Conservation (phyloP, 2,329 filamentous ascomycete species). For the Diaporthe sp. region DNA sequence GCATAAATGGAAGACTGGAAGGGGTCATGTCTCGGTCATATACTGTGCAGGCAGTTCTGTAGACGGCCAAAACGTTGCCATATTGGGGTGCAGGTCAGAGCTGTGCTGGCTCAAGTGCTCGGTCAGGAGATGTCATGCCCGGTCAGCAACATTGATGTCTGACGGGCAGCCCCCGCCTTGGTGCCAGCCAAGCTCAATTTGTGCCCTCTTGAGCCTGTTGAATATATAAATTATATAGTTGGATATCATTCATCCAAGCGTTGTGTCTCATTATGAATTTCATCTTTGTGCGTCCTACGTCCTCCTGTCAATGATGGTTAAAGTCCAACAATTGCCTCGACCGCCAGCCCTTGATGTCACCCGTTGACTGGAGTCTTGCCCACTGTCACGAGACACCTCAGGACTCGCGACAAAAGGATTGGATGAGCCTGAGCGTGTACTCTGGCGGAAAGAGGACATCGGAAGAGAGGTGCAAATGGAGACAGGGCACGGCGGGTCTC, state of each 20-base stretch:
- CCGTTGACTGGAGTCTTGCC: neutral
- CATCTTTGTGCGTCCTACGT: too few relatives aligned
- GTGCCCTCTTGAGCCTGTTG: neutral
- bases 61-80: too few relatives aligned
- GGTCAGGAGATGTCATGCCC: neutral
- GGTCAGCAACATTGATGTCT: constrained; percentile 4
- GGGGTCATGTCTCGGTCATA: neutral
- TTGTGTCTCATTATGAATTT: too few relatives aligned
- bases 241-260: neutral
- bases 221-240: neutral
- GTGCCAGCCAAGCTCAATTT: neutral
- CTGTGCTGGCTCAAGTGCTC: neutral
- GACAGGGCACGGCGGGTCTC: too few relatives aligned
- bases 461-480: neutral
- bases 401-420: too few relatives aligned
- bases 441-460: neutral
- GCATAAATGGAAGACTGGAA: neutral
- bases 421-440: neutral
- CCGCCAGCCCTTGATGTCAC: too few relatives aligned
- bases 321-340: neutral
- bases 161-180: too few relatives aligned
- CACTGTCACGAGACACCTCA: neutral
- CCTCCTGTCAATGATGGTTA: neutral
- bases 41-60: neutral
- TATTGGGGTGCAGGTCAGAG: neutral